These are phyloP conservation scores for Lumnitzera racemosa DNA, from an alignment of 345 rosid genomes.

Conservation along the genomic window DNA sequence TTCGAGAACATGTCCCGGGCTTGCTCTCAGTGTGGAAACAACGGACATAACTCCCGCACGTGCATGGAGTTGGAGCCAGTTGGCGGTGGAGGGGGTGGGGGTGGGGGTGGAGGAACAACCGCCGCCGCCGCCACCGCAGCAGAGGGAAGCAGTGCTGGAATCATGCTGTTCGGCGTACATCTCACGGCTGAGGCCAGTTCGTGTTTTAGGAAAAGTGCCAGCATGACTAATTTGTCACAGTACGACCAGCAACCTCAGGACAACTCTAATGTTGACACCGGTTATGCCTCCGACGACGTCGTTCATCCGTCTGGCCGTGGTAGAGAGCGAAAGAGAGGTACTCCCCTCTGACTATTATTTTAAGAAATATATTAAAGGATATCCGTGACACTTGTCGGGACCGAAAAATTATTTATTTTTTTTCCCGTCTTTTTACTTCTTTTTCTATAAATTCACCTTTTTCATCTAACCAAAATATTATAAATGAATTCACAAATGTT, in stretches of 20 bases:
- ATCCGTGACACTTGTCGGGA: no score
- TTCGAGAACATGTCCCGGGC: slow-evolving; percentile 33
- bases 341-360: no score
- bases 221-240: slow-evolving; percentile 76
- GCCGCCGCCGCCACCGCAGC: slow-evolving; percentile 8
- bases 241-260: slow-evolving; percentile 46
- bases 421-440: no score
- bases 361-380: no score
- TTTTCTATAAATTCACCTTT: no score
- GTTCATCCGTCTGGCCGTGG: slow-evolving; percentile 39
- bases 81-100: slow-evolving; percentile 11
- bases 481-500: no score
- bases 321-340: slow-evolving; percentile 89
- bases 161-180: slow-evolving; percentile 86
- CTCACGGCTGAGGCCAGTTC: slow-evolving; percentile 65
- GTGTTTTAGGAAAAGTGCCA: slow-evolving; percentile 86
- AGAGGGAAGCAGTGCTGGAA: slow-evolving; percentile 26
- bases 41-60: slow-evolving; percentile 61
- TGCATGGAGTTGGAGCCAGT: slow-evolving; percentile 22
- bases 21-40: slow-evolving; percentile 63
- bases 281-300: slow-evolving; percentile 64
- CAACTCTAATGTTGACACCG: slow-evolving; percentile 9
- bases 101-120: background rate
- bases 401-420: no score
- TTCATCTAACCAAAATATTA: no score